Percentiles rank a stretch among this genome's conserved stretches.
Evolutionary conservation across 2,329 filamentous ascomycete genomes (phyloP).

Genomic region (Xylariaceae sp.): DNA sequence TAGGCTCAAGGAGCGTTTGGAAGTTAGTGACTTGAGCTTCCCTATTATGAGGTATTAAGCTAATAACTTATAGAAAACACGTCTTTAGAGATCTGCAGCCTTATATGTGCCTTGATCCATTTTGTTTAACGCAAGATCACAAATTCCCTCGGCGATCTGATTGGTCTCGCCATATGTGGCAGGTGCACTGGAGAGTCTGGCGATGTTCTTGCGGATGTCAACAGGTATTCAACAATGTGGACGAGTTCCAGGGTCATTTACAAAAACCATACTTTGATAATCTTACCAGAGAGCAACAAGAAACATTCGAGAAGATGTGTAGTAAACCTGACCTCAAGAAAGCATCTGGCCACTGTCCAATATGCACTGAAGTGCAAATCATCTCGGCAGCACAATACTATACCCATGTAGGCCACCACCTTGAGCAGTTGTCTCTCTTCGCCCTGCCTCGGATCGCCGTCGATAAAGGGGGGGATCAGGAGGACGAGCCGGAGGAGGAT

Average conservation of each 20-base stretch:
- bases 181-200: conserved; percentile 13
- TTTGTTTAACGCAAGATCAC: not conserved
- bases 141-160: not conserved
- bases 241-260: conserved; percentile 1
- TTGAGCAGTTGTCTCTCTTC: conserved; percentile 14
- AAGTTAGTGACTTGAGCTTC: not conserved
- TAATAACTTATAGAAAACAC: conserved; percentile 2
- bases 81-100: conserved; percentile 10
- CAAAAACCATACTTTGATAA: not conserved
- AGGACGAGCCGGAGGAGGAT: not conserved
- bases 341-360: not conserved
- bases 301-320: not conserved
- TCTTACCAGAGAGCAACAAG: not conserved
- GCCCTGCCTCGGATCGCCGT: not conserved
- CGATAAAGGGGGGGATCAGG: not conserved
- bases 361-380: not conserved
- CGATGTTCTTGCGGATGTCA: not conserved
- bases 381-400: conserved; percentile 1
- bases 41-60: not conserved
- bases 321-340: not conserved
- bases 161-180: conserved; percentile 9
- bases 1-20: not conserved
- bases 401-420: conserved; percentile 6
- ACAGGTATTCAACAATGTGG: not conserved
- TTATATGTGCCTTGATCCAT: conserved; percentile 6